These are phyloP conservation scores for Exophiala sideris DNA, from an alignment of 2,329 filamentous ascomycete genomes.

Conservation along the genomic window DNA sequence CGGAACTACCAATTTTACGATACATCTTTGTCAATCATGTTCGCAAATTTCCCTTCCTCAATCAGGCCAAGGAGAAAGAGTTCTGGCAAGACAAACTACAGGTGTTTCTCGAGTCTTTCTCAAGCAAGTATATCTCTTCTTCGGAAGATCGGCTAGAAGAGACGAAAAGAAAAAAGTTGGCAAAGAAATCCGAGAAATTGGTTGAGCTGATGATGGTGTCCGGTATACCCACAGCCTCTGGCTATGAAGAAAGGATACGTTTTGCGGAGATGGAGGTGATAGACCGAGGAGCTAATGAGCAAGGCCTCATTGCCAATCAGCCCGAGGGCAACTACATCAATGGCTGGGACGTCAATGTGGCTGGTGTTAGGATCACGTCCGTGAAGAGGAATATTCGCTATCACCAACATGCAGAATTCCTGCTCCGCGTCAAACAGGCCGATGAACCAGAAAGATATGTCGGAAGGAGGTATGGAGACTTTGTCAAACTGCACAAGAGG, in stretches of 20 bases:
- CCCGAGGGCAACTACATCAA: slow-evolving; percentile 91
- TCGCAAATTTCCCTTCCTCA: slow-evolving; percentile 94
- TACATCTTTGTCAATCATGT: slow-evolving; percentile 99
- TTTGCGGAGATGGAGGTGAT: slow-evolving; percentile 98
- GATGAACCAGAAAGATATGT: slow-evolving; percentile 74
- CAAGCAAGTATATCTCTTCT: slow-evolving; percentile 93
- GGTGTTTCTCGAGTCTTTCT: slow-evolving; percentile 93
- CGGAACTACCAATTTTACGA: slow-evolving; percentile 85
- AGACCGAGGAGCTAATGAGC: slow-evolving; percentile 86
- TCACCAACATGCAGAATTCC: slow-evolving; percentile 91
- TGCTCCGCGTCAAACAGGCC: slow-evolving; percentile 78
- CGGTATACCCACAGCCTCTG: slow-evolving; percentile 88
- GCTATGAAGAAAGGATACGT: slow-evolving; percentile 93
- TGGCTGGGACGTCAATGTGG: slow-evolving; percentile 95
- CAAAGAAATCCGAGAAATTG: slow-evolving; percentile 88
- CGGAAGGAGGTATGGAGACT: slow-evolving; percentile 84
- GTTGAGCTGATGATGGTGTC: slow-evolving; percentile 99
- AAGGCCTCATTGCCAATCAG: slow-evolving; percentile 78
- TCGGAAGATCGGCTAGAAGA: slow-evolving; percentile 95
- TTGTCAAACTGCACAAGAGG: slow-evolving; percentile 72
- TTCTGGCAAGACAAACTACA: slow-evolving; percentile 99
- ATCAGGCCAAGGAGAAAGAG: slow-evolving; percentile 96
- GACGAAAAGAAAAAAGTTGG: slow-evolving; percentile 89
- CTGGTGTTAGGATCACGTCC: slow-evolving; percentile 75
- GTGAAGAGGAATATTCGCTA: slow-evolving; percentile 83